phyloP scores from a whole-genome alignment of 2,329 filamentous ascomycete species.

The Phialemonium atrogriseum region DNA sequence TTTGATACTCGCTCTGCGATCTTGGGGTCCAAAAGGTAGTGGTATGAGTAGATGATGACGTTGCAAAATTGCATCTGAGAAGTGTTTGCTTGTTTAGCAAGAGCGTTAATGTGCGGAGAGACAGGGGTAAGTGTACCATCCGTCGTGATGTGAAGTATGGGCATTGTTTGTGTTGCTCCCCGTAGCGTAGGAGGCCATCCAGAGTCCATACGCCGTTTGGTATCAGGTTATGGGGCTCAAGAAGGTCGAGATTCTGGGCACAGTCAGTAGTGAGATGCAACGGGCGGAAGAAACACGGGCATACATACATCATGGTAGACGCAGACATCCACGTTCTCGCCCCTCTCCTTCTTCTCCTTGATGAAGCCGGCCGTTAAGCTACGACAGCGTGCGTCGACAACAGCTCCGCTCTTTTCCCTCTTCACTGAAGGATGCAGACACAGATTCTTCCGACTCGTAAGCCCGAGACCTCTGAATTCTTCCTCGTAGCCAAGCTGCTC shows the following conservation, averaged over 20 bases:
- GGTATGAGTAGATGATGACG: constrained; percentile 98
- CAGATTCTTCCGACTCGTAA: constrained; percentile 95
- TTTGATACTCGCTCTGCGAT: constrained; percentile 93
- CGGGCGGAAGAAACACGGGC: not conserved
- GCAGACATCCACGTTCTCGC: constrained; percentile 90
- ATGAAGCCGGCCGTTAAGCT: constrained; percentile 95
- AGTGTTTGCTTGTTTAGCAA: constrained; percentile 2
- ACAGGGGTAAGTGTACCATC: constrained; percentile 57
- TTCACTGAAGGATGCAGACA: constrained; percentile 95
- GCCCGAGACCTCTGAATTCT: constrained; percentile 83
- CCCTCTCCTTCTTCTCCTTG: constrained; percentile 92
- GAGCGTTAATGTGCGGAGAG: not conserved
- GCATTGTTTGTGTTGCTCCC: constrained; percentile 92
- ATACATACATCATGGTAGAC: constrained; percentile 78
- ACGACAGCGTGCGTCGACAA: constrained; percentile 93
- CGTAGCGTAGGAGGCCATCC: constrained; percentile 79
- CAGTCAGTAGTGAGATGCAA: constrained; percentile 1
- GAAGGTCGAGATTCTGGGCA: constrained; percentile 73
- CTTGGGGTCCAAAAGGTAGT: constrained; percentile 95
- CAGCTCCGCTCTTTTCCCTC: constrained; percentile 85
- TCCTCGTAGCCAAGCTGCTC: constrained; percentile 85
- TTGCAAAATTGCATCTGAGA: constrained; percentile 93
- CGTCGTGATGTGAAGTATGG: constrained; percentile 93
- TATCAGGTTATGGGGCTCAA: constrained; percentile 91
- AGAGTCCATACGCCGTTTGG: constrained; percentile 95